Base-by-base conservation (phyloP, 1,139 yeast species). In the Candida tetrigidarum region DNA sequence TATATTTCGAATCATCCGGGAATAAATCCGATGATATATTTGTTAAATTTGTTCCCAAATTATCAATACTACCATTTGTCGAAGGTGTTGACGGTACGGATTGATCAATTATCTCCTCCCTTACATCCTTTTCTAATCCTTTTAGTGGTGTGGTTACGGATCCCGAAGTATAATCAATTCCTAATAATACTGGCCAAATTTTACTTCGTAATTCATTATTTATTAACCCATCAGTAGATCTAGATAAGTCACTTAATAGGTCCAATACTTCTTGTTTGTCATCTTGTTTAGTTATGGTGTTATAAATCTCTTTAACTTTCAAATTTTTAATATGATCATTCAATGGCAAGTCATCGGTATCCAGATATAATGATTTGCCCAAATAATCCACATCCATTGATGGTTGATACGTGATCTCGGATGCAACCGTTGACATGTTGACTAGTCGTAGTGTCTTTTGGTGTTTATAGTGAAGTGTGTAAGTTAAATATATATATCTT, bases 181-280 rank as follows among this genome's bases (percentile, higher is more conserved):
- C 67, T 38, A 77, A 51, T 20, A 80, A 57, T 4, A 66, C 37
- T 0, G 83, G 83, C 86, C 86, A 81, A 6, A 73, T 61, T 33
- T 65, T 55, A 6, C 62, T 42, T 41, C 89, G 61, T 26, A 74
- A 50, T 3, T 67, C 67, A 40, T 69, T 64, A 44, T 58, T 66
- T 2, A 82, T 58, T 22, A 81, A 59, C 0, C 87, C 86, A 37
- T 75, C 78, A 19, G 80, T 65, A 0, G 81, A 67, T 45, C 70
- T 63, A 54, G 74, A 68, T 41, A 68, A 65, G 42, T 62, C 69
- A 22, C 57, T 53, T 40, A 76, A 60, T 14, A 64, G 56, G 5
- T 64, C 61, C 3, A 48, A 41, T 44, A 35, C 27, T 28, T 37
- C 41, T 12, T 26, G 29, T 33, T 29, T 37, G 18, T 43, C 42